Conservation (phyloP, 2,329 filamentous ascomycete species). For the Colletotrichum karsti region DNA sequence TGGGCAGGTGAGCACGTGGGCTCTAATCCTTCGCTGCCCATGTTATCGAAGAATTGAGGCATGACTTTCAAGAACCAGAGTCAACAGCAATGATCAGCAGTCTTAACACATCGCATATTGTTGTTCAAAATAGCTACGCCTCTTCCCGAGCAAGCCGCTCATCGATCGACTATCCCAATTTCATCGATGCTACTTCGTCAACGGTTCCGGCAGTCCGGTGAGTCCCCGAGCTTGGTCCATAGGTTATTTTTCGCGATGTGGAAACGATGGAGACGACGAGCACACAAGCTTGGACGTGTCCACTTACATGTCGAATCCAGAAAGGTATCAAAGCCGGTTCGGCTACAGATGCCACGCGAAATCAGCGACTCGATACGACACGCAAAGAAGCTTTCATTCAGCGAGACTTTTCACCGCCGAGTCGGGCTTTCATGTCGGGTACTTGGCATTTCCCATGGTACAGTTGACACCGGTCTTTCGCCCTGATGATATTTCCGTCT, state of each 20-base stretch:
- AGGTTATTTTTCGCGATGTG: conserved; percentile 15
- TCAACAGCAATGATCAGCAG: neutral
- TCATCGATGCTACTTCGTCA: neutral
- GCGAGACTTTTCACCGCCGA: neutral
- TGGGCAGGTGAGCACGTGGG: neutral
- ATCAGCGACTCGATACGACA: neutral
- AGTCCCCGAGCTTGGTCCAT: conserved; percentile 18
- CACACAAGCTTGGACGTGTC: neutral
- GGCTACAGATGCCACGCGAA: neutral
- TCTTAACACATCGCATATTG: neutral
- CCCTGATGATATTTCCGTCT: neutral
- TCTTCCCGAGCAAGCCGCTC: neutral
- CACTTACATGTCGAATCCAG: neutral
- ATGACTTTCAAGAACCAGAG: neutral
- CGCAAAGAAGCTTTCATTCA: neutral
- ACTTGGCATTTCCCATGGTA: neutral
- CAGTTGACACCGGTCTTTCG: too few species aligned
- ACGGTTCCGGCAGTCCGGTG: neutral
- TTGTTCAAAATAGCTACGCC: neutral
- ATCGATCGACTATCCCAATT: neutral
- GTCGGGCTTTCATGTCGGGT: neutral
- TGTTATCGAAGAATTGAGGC: neutral
- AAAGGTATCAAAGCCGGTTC: neutral
- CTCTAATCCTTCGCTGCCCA: neutral
- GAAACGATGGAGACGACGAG: conserved; percentile 12